Evolutionary conservation across 805 yeast genomes (phyloP).

Genomic region (Yarrowia porcina): DNA sequence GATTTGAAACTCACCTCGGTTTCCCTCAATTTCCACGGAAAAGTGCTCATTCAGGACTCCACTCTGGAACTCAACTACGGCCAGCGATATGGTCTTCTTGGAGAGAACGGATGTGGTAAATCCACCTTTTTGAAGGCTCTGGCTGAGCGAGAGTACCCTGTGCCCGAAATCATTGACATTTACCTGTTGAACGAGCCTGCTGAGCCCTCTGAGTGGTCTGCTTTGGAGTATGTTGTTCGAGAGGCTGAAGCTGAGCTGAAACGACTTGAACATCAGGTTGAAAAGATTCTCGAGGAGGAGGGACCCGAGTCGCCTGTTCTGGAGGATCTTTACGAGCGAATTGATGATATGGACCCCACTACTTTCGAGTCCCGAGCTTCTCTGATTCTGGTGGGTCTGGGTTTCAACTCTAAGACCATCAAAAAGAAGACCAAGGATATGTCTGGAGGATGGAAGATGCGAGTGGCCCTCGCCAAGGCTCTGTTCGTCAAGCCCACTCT

Average conservation of each 20-base stretch:
- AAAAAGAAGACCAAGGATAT: conserved; percentile 93
- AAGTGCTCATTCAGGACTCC: conserved; percentile 91
- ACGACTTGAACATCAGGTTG: conserved; percentile 86
- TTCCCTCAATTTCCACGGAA: conserved; percentile 94
- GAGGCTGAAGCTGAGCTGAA: conserved; percentile 94
- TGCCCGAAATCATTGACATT: conserved; percentile 87
- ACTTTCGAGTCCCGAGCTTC: conserved; percentile 98
- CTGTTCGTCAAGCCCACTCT: conserved; percentile 96
- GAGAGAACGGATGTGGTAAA: conserved; percentile 99
- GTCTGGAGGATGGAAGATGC: conserved; percentile 99
- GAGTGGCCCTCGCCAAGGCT: conserved; percentile 97
- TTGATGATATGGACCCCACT: conserved; percentile 91
- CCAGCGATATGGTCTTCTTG: conserved; percentile 94
- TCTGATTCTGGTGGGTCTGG: conserved; percentile 91
- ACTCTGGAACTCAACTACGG: conserved; percentile 91
- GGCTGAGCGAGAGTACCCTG: conserved; percentile 94
- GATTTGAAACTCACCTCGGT: conserved; percentile 90
- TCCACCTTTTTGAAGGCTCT: conserved; percentile 89
- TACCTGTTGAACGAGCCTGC: conserved; percentile 97
- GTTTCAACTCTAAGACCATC: conserved; percentile 84
- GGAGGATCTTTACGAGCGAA: conserved; percentile 90
- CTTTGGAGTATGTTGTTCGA: conserved; percentile 92
- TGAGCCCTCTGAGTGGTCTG: conserved; percentile 85
- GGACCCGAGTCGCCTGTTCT: conserved; percentile 89
- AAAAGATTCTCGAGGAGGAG: conserved; percentile 79